Evolutionary conservation across 441 rosid species (phyloP).

Genomic region (Aquilaria agallochum): DNA sequence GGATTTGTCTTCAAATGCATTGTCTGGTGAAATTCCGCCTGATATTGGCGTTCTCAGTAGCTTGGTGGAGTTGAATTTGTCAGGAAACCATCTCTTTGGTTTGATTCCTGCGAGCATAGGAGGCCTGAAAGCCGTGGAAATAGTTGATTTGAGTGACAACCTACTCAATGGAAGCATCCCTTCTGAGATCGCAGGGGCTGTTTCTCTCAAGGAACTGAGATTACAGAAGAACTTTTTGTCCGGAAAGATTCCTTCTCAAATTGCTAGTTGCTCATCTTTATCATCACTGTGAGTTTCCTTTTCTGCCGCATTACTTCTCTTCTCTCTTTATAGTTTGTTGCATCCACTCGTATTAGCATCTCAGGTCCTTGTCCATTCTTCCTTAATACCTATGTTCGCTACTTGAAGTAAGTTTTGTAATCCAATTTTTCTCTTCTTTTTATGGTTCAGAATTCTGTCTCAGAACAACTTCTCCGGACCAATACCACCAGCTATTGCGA

Average conservation of each 20-base stretch:
- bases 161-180: constrained; percentile 65
- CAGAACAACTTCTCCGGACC: constrained; percentile 62
- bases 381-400: neutral
- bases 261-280: constrained; percentile 57
- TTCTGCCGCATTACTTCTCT: constrained; percentile 1
- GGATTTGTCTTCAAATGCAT: constrained; percentile 66
- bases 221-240: constrained; percentile 54
- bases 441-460: constrained; percentile 49
- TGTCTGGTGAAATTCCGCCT: constrained; percentile 63
- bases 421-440: neutral
- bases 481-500: constrained; percentile 58
- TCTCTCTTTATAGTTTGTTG: no score
- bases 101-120: constrained; percentile 60
- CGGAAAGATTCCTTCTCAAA: constrained; percentile 56
- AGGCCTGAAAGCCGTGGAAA: constrained; percentile 30
- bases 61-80: constrained; percentile 51
- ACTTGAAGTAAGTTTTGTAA: no score
- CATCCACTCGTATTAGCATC: no score
- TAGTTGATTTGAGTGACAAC: constrained; percentile 68
- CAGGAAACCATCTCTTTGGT: constrained; percentile 58
- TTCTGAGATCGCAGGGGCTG: constrained; percentile 56
- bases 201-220: constrained; percentile 42
- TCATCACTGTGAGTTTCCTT: constrained; percentile 55
- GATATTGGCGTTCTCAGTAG: constrained; percentile 43
- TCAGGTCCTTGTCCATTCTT: neutral